These are phyloP conservation scores for Agapanthus africanus DNA, from an alignment of 106 monocot genomes.

Conservation along the genomic window DNA sequence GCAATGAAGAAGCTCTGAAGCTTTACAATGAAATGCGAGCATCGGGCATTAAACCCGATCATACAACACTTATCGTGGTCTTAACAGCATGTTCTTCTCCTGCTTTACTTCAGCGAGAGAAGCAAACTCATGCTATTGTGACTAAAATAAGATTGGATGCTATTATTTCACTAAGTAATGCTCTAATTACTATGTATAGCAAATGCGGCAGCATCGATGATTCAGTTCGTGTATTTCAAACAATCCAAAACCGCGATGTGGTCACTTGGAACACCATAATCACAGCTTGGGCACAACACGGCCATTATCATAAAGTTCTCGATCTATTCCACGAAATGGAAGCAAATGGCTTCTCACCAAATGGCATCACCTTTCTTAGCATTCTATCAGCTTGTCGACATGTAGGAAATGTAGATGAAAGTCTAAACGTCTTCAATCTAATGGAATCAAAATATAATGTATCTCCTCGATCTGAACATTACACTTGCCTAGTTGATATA, in stretches of 20 bases:
- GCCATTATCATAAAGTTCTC: conserved; percentile 44
- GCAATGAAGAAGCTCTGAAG: conserved; percentile 52
- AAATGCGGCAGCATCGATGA: conserved; percentile 71
- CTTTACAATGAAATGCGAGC: conserved; percentile 48
- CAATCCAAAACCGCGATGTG: conserved; percentile 18
- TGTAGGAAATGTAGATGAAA: conserved; percentile 58
- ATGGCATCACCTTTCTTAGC: conserved; percentile 70
- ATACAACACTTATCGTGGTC: conserved; percentile 55
- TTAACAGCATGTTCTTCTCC: conserved; percentile 66
- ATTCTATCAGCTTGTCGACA: conserved; percentile 65
- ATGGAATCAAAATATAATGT: conserved; percentile 54
- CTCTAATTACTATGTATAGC: conserved; percentile 84
- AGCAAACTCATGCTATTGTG: conserved; percentile 51
- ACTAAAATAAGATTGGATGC: conserved; percentile 47
- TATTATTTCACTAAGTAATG: conserved; percentile 44
- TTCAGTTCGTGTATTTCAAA: conserved; percentile 35
- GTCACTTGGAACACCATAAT: conserved; percentile 87
- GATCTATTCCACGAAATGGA: conserved; percentile 49
- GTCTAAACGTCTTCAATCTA: conserved; percentile 47
- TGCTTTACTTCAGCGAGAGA: conserved; percentile 55
- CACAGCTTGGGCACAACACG: conserved; percentile 76
- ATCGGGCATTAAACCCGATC: conserved; percentile 54
- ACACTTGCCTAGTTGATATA: conserved; percentile 71
- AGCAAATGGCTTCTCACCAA: conserved; percentile 34
- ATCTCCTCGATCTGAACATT: conserved; percentile 53